Evolutionary conservation across 345 rosid species (phyloP).

Genomic region (Cardamine occulta): DNA sequence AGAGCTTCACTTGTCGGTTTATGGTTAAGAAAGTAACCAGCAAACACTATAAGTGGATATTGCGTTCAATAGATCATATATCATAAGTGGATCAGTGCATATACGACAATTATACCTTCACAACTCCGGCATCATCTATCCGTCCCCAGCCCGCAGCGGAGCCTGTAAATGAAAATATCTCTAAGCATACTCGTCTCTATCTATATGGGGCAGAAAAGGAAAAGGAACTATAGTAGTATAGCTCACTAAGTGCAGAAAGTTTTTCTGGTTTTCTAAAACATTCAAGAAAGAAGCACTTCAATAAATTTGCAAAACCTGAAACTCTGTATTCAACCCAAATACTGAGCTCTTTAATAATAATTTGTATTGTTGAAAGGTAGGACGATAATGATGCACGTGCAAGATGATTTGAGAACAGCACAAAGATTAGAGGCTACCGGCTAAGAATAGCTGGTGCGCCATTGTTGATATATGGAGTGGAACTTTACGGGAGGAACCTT

Average conservation of each 20-base stretch:
- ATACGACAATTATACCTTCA: conserved; percentile 60
- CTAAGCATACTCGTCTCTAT: conserved; percentile 28
- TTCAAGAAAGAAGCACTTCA: conserved; percentile 26
- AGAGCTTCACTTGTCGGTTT: neutral
- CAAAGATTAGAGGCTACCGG: conserved; percentile 56
- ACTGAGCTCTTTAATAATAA: conserved; percentile 9
- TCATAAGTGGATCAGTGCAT: neutral
- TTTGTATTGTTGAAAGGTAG: conserved; percentile 8
- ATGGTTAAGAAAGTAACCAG: conserved; percentile 6
- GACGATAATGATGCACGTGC: conserved; percentile 15
- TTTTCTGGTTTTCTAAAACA: neutral
- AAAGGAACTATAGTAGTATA: conserved; percentile 12
- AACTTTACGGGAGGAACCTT: conserved; percentile 68
- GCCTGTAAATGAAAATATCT: conserved; percentile 49
- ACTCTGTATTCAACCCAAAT: conserved; percentile 3
- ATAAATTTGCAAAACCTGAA: conserved; percentile 13
- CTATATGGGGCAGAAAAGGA: neutral
- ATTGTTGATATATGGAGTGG: conserved; percentile 82
- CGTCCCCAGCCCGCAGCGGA: conserved; percentile 99
- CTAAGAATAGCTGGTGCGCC: conserved; percentile 82
- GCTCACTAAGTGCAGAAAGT: neutral
- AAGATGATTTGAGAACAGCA: conserved; percentile 19
- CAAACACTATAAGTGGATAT: conserved; percentile 13
- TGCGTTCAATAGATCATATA: neutral
- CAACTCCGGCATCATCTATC: conserved; percentile 93